Conservation (phyloP, 2,329 filamentous ascomycete genomes). For the Diaporthe nobilis region DNA sequence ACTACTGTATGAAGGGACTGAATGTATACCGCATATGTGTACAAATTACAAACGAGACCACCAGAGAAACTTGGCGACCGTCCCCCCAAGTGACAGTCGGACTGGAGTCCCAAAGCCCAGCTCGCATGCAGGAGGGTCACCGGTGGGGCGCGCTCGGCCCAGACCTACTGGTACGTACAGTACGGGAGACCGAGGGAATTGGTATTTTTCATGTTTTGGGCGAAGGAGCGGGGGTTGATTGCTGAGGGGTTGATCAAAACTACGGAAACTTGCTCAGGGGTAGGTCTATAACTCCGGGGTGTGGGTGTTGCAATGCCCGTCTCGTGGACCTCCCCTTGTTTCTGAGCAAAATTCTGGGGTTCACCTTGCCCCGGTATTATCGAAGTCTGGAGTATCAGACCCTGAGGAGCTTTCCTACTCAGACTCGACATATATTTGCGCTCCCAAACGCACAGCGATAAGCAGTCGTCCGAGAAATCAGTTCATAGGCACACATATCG, state of each 20-base stretch:
- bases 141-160: slow-evolving; percentile 9
- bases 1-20: no score
- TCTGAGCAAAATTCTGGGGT: slow-evolving; percentile 16
- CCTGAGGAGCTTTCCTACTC: not conserved
- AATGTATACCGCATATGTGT: no score
- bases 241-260: slow-evolving; percentile 5
- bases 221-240: not conserved
- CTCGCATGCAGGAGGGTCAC: slow-evolving; percentile 4
- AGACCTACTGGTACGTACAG: not conserved
- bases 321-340: not conserved
- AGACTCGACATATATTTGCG: slow-evolving; percentile 1
- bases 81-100: not conserved
- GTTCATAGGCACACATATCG: not conserved
- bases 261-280: slow-evolving; percentile 35
- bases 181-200: not conserved
- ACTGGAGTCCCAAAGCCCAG: not conserved
- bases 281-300: slow-evolving; percentile 12
- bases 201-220: slow-evolving; percentile 4
- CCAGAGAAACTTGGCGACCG: not conserved
- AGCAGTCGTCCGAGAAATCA: not conserved
- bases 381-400: not conserved
- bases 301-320: not conserved
- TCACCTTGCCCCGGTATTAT: slow-evolving; percentile 14
- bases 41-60: no score
- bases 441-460: not conserved